A percentile compares a stretch with the other conserved stretches of the same genome.
These are phyloP conservation scores for Xylaria nigripes DNA, from an alignment of 495 filamentous ascomycete species.

Conservation along the genomic window DNA sequence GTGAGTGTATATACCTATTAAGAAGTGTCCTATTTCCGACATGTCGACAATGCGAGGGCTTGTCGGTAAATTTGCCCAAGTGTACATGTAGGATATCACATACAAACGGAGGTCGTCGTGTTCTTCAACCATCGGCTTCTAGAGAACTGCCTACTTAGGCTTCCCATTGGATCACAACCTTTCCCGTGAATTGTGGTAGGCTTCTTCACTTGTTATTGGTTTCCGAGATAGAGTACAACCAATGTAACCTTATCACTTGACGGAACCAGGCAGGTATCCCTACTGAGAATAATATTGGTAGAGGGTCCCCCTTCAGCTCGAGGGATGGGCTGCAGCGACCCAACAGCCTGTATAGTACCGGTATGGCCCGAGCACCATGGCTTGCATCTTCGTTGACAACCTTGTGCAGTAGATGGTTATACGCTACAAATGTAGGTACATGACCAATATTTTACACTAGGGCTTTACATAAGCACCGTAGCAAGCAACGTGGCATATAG, in stretches of 20 bases:
- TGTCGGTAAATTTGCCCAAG: neutral
- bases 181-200: neutral
- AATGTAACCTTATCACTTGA: constrained; percentile 14
- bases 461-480: too few species aligned
- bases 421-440: too few species aligned
- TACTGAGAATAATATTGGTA: neutral
- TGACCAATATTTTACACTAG: too few species aligned
- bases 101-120: neutral
- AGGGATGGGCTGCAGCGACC: constrained; percentile 1
- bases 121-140: constrained; percentile 1
- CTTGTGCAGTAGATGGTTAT: too few species aligned
- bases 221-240: constrained; percentile 8
- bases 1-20: too few species aligned
- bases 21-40: too few species aligned
- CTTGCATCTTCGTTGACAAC: neutral
- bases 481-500: constrained; percentile 5
- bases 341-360: too few species aligned
- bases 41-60: neutral
- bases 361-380: neutral
- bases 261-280: neutral
- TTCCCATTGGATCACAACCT: neutral
- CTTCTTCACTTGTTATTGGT: neutral
- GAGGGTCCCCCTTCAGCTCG: constrained; percentile 6
- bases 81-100: neutral
- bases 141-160: constrained; percentile 4